Percentiles rank a stretch among this genome's conserved stretches.
Evolutionary conservation across 2,329 filamentous ascomycete genomes (phyloP).

Genomic region (Stylonectria norvegica): DNA sequence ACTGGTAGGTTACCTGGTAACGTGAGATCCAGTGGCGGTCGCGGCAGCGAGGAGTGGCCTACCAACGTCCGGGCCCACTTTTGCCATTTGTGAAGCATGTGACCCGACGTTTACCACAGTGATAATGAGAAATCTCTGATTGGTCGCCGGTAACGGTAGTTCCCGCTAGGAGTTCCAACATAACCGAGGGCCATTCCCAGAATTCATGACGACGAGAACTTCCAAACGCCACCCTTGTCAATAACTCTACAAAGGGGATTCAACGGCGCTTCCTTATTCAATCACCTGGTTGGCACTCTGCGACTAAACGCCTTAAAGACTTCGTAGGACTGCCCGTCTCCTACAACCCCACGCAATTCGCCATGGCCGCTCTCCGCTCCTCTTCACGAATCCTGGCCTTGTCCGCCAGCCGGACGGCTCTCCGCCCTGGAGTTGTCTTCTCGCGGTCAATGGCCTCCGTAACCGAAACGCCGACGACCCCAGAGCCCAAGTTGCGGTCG

Average conservation of each 20-base stretch:
- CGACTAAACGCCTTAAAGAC: conserved; percentile 16
- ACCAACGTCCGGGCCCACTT: too few relatives aligned
- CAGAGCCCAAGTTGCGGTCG: conserved; percentile 75
- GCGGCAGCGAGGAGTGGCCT: too few relatives aligned
- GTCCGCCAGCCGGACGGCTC: conserved; percentile 41
- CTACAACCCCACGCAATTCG: conserved; percentile 27
- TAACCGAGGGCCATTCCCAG: conserved; percentile 31
- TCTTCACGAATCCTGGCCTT: conserved; percentile 51
- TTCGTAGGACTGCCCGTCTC: conserved; percentile 28
- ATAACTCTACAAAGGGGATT: conserved; percentile 27
- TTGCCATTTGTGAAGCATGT: too few relatives aligned
- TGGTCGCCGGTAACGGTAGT: conserved; percentile 15
- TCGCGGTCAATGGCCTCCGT: conserved; percentile 54
- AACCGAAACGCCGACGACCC: conserved; percentile 56
- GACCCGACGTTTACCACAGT: too few relatives aligned
- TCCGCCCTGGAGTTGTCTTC: conserved; percentile 41
- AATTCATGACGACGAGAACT: conserved; percentile 27
- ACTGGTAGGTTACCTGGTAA: too few relatives aligned
- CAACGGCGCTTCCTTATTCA: conserved; percentile 26
- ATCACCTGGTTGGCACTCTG: conserved; percentile 23
- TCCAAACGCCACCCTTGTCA: conserved; percentile 20
- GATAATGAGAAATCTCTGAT: conserved; percentile 28
- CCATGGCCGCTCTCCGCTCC: conserved; percentile 62
- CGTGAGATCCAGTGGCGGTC: too few relatives aligned
- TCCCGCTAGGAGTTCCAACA: conserved; percentile 20